A percentile compares a stretch with the other conserved stretches of the same genome.
Evolutionary conservation across 331 rosid genomes (phyloP).

Genomic region (Quercus phellos): DNA sequence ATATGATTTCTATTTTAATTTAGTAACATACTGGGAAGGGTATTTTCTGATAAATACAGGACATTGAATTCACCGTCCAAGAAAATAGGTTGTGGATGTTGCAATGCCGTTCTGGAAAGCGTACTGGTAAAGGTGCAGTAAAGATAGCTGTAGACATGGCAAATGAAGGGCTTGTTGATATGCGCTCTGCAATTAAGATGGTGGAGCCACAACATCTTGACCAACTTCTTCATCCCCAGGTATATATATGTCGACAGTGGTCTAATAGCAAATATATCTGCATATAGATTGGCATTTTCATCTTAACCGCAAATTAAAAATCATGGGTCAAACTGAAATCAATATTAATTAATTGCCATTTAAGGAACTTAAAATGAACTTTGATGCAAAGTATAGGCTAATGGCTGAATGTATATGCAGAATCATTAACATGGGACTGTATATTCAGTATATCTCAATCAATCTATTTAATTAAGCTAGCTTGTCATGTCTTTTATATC

Average conservation of each 20-base stretch:
- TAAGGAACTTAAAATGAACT: conserved; percentile 1
- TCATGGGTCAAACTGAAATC: not conserved
- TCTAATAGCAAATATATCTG: not conserved
- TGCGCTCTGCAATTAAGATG: conserved; percentile 68
- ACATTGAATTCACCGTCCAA: conserved; percentile 97
- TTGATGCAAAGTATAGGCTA: not conserved
- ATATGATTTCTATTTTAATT: not conserved
- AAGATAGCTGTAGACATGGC: conserved; percentile 95
- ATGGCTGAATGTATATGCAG: not conserved
- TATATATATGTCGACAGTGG: conserved; percentile 8
- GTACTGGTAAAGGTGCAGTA: conserved; percentile 87
- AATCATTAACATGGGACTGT: too few species aligned
- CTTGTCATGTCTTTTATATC: too few species aligned
- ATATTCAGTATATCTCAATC: not conserved
- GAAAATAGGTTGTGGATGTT: conserved; percentile 96
- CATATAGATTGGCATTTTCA: not conserved
- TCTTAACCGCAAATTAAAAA: not conserved
- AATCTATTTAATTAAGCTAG: too few species aligned
- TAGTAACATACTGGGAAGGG: not conserved
- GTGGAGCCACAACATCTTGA: conserved; percentile 95
- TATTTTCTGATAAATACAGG: conserved; percentile 41
- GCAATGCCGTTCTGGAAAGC: conserved; percentile 92
- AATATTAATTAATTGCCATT: not conserved
- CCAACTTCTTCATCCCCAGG: conserved; percentile 98
- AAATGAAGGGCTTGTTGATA: conserved; percentile 77